These are phyloP conservation scores for Vaccinium myrtillus DNA, from an alignment of 148 eudicot species.

Conservation along the genomic window DNA sequence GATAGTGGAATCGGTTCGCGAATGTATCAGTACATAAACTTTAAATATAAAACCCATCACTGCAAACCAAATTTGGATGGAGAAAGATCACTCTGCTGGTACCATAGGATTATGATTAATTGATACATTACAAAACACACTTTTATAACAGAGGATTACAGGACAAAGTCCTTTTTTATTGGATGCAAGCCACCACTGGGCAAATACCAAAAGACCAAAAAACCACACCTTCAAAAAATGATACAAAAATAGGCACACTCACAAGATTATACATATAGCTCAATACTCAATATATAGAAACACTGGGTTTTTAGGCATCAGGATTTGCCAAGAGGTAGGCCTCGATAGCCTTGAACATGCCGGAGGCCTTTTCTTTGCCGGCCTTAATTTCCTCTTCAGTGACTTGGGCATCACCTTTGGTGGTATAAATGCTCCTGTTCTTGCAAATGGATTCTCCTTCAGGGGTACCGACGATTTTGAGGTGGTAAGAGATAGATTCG, in stretches of 20 bases:
- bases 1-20: too few relatives aligned
- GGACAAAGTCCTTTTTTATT: background rate
- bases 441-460: background rate
- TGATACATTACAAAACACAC: background rate
- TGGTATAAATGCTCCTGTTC: background rate
- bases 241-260: background rate
- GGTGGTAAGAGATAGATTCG: conserved; percentile 5
- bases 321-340: conserved; percentile 7
- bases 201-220: too few relatives aligned
- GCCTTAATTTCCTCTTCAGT: background rate
- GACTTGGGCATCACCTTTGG: background rate
- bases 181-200: too few relatives aligned
- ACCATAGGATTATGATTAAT: too few relatives aligned
- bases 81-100: too few relatives aligned
- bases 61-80: background rate
- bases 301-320: background rate
- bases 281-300: background rate
- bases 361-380: background rate
- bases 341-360: background rate
- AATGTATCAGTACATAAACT: too few relatives aligned
- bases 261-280: background rate
- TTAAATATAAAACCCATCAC: background rate
- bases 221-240: background rate
- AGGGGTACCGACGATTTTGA: background rate
- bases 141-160: background rate